Evolutionary conservation across 2,329 filamentous ascomycete genomes (phyloP), one percentile per base, ranked within the genome.

Genomic region (Pseudogymnoascus sp.): DNA sequence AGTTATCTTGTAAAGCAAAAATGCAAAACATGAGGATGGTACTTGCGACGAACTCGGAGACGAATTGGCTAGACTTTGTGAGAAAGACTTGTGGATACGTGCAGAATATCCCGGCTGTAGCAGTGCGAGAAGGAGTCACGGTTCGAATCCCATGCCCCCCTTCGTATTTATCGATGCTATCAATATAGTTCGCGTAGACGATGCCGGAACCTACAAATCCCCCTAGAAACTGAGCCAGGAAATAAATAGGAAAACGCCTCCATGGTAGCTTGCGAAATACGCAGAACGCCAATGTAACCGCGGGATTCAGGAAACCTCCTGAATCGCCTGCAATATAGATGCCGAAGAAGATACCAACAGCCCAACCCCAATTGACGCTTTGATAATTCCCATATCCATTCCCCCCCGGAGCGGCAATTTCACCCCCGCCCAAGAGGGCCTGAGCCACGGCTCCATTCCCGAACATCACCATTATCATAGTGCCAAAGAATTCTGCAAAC

Each of bases 371-470:
- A 47, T 58, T 67, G 14, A 69, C 68, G 38, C 64, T 66, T 33
- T 70, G 68, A 57, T 70, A 70, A 36, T 11, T 9, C n/a, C 68
- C 68, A 67, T 65, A 68, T 12, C 65, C 67, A 60, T 63, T 61
- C 1, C 61, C 63, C 3, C 68, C 67, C 6, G 66, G 64, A 18
- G 66, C 65, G n/a, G 50, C 58, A n/a, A 50, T 61, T 18, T 65
- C 36, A 12, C 37, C 25, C 6, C 20, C 71, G 62, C 82, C 86
- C 11, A 90, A 77, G 0, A 84, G 74, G 0, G 88, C 86, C 71
- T 90, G 87, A 2, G 87, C 87, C 18, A 89, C 84, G 60, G 84
- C 83, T n/a, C 85, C 86, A 63, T 89, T 82, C 3, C 87, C 87
- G 67, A 90, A 90, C 39, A 89, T 73, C 62, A 90, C 77, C 64